phyloP scores from a whole-genome alignment of 2,329 filamentous ascomycete species.

The Dactylellina cionopaga region DNA sequence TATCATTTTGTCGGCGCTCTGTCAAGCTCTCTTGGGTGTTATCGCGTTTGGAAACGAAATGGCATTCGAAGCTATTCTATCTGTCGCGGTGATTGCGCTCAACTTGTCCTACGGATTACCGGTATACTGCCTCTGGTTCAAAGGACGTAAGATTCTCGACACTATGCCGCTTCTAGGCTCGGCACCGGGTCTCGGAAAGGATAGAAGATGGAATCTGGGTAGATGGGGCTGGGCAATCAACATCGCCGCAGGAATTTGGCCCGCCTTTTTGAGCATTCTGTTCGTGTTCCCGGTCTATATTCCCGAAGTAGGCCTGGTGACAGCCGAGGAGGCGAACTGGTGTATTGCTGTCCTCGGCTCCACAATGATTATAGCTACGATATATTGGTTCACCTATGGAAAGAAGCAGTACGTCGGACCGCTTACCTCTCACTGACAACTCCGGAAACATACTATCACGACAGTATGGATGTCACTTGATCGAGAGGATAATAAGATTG shows the following conservation, averaged over 20 bases:
- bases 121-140: slow-evolving; percentile 40
- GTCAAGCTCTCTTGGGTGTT: slow-evolving; percentile 36
- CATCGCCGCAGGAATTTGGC: slow-evolving; percentile 43
- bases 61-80: slow-evolving; percentile 49
- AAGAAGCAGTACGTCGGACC: slow-evolving; percentile 48
- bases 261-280: slow-evolving; percentile 35
- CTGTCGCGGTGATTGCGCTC: slow-evolving; percentile 45
- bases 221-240: slow-evolving; percentile 48
- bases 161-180: slow-evolving; percentile 34
- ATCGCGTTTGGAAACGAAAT: slow-evolving; percentile 50
- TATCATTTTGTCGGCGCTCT: slow-evolving; percentile 43
- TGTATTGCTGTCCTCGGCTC: slow-evolving; percentile 39
- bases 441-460: background rate
- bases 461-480: background rate
- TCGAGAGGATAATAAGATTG: background rate
- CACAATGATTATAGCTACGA: slow-evolving; percentile 40
- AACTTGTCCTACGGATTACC: slow-evolving; percentile 50
- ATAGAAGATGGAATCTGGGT: slow-evolving; percentile 47
- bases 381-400: slow-evolving; percentile 47
- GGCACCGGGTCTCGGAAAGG: slow-evolving; percentile 22
- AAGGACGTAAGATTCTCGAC: slow-evolving; percentile 41
- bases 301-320: slow-evolving; percentile 38
- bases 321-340: slow-evolving; percentile 49
- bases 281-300: slow-evolving; percentile 50
- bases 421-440: slow-evolving; percentile 43